Evolutionary conservation across 495 filamentous ascomycete species (phyloP), one percentile per base, ranked within the genome.

Genomic region (Lentithecium fluviatile): DNA sequence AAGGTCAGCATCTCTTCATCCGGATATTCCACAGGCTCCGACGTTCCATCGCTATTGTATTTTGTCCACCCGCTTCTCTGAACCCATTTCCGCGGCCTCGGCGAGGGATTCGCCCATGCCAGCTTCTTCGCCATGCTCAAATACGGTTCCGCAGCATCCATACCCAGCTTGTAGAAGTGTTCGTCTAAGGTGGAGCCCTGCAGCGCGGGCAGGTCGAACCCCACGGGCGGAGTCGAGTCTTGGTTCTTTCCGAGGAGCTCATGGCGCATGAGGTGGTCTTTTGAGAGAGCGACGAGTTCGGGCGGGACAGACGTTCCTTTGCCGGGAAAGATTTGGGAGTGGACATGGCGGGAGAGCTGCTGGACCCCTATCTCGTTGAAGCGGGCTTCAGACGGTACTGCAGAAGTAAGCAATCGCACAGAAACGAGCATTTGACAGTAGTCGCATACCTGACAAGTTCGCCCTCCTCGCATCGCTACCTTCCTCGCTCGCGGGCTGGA

Each of bases 291-390:
- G 42, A 97, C 79, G 7, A 97, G 81, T 46, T 89, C 82, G 21
- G 82, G 70, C 17, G 89, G 78, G 0, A 88, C 83, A 2, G 80
- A 75, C 1, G 79, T 77, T 5, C 76, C 66, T 56, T 81, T 77
- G 38, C 77, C 74, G n/a, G 77, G 78, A 70, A 98, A 98, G 42
- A 98, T 77, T 72, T 97, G 95, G 3, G 83, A 67, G 73, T 91
- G 86, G 34, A 99, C 81, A 79, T 87, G 80, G 55, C 79, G 78
- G 77, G 89, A 94, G 42, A 99, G 71, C 66, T 96, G 92, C 75
- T 99, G 95, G 23, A 99, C 90, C 23, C 90, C 89, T 64, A 99
- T 89, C 56, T 94, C 88, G 70, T 97, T 97, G 76, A 85, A 90
- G 52, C 93, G 85, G 36, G 87, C 77, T 32, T 76, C 67, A 34